Evolutionary conservation across 2,329 filamentous ascomycete species (phyloP).

Genomic region (Eutypella sp.): DNA sequence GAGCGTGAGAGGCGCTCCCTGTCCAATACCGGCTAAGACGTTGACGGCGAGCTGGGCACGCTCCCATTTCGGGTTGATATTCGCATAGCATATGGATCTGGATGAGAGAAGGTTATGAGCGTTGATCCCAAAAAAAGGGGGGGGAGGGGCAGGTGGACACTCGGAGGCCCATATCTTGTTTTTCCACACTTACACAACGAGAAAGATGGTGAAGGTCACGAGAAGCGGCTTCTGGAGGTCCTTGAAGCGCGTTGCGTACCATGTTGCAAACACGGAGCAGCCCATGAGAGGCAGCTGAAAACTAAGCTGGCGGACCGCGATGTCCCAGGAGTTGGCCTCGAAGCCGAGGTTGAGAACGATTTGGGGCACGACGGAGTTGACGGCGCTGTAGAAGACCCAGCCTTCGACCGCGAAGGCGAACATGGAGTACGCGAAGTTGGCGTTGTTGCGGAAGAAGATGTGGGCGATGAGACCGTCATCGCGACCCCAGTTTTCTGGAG

Average conservation of each 20-base stretch:
- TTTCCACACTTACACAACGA: slow-evolving; percentile 34
- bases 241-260: slow-evolving; percentile 43
- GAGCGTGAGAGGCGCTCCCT: slow-evolving; percentile 44
- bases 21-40: slow-evolving; percentile 43
- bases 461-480: slow-evolving; percentile 50
- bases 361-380: slow-evolving; percentile 46
- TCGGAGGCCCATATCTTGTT: not conserved
- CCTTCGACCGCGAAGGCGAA: slow-evolving; percentile 55
- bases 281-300: slow-evolving; percentile 36
- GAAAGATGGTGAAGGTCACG: slow-evolving; percentile 41
- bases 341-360: slow-evolving; percentile 25
- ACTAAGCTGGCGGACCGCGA: slow-evolving; percentile 43
- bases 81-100: slow-evolving; percentile 41
- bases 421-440: slow-evolving; percentile 49
- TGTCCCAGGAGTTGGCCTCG: slow-evolving; percentile 38
- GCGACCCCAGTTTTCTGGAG: too few species aligned
- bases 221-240: slow-evolving; percentile 43
- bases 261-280: slow-evolving; percentile 36
- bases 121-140: not conserved
- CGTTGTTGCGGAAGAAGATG: slow-evolving; percentile 48
- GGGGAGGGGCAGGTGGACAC: not conserved
- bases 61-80: slow-evolving; percentile 38
- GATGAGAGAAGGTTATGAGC: not conserved
- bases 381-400: slow-evolving; percentile 53
- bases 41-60: slow-evolving; percentile 42